phyloP scores from a whole-genome alignment of 2,329 filamentous ascomycete genomes.

The Fusarium odoratissimum region DNA sequence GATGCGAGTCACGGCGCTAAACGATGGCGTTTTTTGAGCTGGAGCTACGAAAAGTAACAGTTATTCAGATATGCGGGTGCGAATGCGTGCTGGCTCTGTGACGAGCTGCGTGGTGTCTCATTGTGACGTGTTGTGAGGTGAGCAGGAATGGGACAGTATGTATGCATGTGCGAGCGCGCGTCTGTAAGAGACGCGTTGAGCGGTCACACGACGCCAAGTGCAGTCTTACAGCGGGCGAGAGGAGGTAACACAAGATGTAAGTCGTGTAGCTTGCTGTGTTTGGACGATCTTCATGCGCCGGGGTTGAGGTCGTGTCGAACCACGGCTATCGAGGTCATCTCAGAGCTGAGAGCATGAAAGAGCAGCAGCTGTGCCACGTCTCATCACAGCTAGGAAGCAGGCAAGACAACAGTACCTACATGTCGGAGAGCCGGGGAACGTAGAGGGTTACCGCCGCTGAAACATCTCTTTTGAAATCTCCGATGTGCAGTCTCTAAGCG shows the following conservation, averaged over 20 bases:
- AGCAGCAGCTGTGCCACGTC: constrained; percentile 18
- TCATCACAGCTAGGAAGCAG: neutral
- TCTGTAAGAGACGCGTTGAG: constrained; percentile 14
- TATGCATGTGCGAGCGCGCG: constrained; percentile 3
- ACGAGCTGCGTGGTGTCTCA: constrained; percentile 37
- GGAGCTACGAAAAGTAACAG: constrained; percentile 4
- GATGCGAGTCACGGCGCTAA: constrained; percentile 39
- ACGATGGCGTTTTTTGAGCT: constrained; percentile 9
- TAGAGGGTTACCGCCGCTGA: constrained; percentile 27
- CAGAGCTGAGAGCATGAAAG: constrained; percentile 14
- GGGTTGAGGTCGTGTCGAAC: constrained; percentile 24
- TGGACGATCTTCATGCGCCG: constrained; percentile 12
- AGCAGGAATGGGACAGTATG: constrained; percentile 12
- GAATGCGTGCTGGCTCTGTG: constrained; percentile 23
- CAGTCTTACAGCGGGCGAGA: neutral
- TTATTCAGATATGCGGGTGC: constrained; percentile 14
- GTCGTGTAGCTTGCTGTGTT: constrained; percentile 21
- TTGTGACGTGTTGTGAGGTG: constrained; percentile 42
- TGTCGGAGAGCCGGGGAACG: constrained; percentile 20
- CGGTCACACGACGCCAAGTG: constrained; percentile 22
- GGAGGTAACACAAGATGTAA: constrained; percentile 27
- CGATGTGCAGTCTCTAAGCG: constrained; percentile 44
- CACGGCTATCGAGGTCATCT: constrained; percentile 23
- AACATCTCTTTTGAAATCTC: constrained; percentile 43
- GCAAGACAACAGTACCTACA: constrained; percentile 12